Conservation (phyloP, 331 rosid species). For the Quercus lobata region DNA sequence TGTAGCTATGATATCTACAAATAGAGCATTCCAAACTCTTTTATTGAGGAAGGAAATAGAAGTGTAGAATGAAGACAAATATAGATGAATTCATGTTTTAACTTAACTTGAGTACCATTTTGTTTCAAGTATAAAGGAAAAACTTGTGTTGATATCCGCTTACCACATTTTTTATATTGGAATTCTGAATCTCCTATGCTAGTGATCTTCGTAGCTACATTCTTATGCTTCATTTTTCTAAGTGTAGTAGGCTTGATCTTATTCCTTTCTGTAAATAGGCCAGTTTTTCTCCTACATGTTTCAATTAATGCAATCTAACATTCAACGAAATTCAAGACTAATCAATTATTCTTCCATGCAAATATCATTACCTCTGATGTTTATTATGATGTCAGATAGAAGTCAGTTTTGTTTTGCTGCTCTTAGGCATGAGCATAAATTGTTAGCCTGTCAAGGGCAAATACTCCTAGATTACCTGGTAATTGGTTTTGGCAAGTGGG, state of each 20-base stretch:
- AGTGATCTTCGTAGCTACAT: background rate
- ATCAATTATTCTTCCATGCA: too few relatives aligned
- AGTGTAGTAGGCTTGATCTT: background rate
- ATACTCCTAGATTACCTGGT: too few relatives aligned
- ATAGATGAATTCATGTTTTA: background rate
- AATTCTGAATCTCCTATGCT: background rate
- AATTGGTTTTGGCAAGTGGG: too few relatives aligned
- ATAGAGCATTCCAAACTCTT: background rate
- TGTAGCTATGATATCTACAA: background rate
- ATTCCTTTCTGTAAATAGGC: background rate
- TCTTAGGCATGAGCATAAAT: too few relatives aligned
- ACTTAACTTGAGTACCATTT: background rate
- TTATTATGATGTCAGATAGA: background rate
- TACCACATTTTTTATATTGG: too few relatives aligned
- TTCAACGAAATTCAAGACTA: too few relatives aligned
- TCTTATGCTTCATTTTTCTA: background rate
- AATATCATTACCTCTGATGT: too few relatives aligned
- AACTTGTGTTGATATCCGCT: too few relatives aligned
- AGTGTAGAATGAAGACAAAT: background rate
- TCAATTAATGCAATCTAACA: background rate
- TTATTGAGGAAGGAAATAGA: background rate
- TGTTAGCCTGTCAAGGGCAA: too few relatives aligned
- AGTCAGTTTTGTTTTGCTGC: background rate
- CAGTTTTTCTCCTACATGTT: background rate
- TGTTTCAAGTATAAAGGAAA: too few relatives aligned